Evolutionary conservation across 768 basidiomycete species (phyloP), one percentile per base, ranked within the genome.

Genomic region (Termitomyces sp.): DNA sequence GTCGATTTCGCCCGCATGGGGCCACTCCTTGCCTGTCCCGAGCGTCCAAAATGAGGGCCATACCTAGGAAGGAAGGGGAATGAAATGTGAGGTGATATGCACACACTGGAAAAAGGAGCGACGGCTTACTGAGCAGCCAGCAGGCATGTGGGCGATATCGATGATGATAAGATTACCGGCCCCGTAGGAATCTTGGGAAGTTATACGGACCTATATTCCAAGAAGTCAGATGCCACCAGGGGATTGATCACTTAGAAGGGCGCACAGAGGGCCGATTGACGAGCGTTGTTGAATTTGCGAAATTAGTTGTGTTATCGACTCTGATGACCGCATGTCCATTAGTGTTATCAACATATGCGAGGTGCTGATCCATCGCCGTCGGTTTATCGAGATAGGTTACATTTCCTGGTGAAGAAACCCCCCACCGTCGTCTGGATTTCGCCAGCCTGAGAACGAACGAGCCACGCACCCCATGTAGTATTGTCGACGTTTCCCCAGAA

Each of bases 241-340:
- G 9, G 44, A 48, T 30, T 22, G 48, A 20, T 38, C 26, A 35
- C 42, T 3, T 47, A 30, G 13, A 36, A 20, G 16, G 18, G 65
- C 75, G 45, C 38, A 90, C 88, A 16, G 88, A 75, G 62, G 85
- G 81, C 43, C 90, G 74, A 60, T 82, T 78, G 20, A 73, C 66
- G 16, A 70, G 56, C n/a, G 62, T 59, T 10, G 78, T 59, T 10
- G 78, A 77, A 26, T 65, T 61, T 2, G 76, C 63, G 2, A 88
- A 79, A 56, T 76, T 73, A 7, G 81, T 82, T 1, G 73, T 75
- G 61, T 90, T 87, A 72, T 91, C 90, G 3, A 92, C 91, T 62
- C 78, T 82, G 49, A 93, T 75, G 59, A 93, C 80, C 6, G 81
- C 85, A 57, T 83, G 79, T 6, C 85, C 81, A 3, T 76, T 76